Conservation (phyloP, 768 basidiomycete species). For the Solioccasus polychromus region DNA sequence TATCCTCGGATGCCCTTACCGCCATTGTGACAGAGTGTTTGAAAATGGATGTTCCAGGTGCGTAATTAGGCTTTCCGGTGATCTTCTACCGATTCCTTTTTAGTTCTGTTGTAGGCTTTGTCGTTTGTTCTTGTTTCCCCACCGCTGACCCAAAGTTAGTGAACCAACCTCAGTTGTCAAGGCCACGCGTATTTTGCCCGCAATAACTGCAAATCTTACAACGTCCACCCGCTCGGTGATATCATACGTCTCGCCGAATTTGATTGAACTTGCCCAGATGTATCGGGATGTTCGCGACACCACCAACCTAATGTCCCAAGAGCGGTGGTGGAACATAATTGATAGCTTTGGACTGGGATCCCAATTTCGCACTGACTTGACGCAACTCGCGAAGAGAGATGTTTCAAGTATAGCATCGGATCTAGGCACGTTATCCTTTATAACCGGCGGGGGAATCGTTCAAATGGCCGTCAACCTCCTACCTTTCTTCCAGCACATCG, state of each 20-base stretch:
- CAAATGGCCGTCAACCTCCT: conserved; percentile 82
- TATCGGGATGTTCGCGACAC: conserved; percentile 49
- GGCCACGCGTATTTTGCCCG: conserved; percentile 64
- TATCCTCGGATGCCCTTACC: conserved; percentile 52
- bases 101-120: conserved; percentile 72
- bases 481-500: conserved; percentile 78
- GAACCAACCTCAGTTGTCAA: conserved; percentile 95
- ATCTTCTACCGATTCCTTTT: conserved; percentile 1
- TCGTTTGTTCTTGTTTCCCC: not conserved
- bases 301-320: conserved; percentile 49
- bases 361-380: conserved; percentile 64
- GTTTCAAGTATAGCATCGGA: conserved; percentile 40
- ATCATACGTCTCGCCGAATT: conserved; percentile 80
- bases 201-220: conserved; percentile 43
- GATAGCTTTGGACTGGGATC: conserved; percentile 65
- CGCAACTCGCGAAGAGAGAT: conserved; percentile 49
- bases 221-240: conserved; percentile 44
- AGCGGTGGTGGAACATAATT: conserved; percentile 62
- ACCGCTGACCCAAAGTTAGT: conserved; percentile 37
- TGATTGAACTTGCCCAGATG: conserved; percentile 67
- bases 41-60: conserved; percentile 50
- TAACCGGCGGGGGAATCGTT: conserved; percentile 66
- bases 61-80: conserved; percentile 19
- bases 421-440: conserved; percentile 53
- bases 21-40: conserved; percentile 52